Conservation (phyloP, 495 filamentous ascomycete genomes). For the Neurospora sp. region DNA sequence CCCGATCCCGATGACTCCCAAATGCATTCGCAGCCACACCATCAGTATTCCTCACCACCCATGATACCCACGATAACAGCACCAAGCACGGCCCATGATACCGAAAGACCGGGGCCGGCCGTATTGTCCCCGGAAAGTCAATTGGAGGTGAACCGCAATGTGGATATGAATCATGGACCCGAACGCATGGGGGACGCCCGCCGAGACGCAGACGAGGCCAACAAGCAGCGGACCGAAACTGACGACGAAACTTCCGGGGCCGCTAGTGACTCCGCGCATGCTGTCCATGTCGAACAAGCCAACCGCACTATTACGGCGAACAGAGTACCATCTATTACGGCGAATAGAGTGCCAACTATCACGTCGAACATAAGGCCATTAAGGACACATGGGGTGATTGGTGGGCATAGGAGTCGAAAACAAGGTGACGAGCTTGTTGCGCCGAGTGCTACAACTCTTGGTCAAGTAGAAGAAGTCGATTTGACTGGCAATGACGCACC, state of each 20-base stretch:
- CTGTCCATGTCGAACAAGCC: background rate
- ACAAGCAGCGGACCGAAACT: constrained; percentile 27
- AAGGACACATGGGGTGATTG: background rate
- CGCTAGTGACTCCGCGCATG: constrained; percentile 5
- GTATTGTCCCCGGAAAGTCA: constrained; percentile 30
- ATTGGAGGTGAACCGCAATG: constrained; percentile 15
- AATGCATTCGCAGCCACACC: background rate
- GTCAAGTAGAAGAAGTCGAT: constrained; percentile 12
- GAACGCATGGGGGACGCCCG: background rate
- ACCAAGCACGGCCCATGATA: constrained; percentile 18
- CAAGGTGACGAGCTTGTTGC: constrained; percentile 1
- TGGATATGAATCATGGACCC: constrained; percentile 14
- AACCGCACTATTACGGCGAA: constrained; percentile 6
- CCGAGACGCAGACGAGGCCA: constrained; percentile 12
- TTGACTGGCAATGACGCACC: constrained; percentile 8
- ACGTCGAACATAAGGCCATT: background rate
- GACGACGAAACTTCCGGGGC: constrained; percentile 20
- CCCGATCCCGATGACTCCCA: constrained; percentile 28
- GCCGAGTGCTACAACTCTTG: background rate
- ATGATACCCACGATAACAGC: constrained; percentile 3
- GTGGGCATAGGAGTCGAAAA: background rate
- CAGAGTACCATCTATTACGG: constrained; percentile 6
- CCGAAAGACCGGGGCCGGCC: constrained; percentile 17
- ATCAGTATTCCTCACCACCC: constrained; percentile 1
- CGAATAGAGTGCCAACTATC: background rate